A percentile compares a stretch with the other conserved stretches of the same genome.
Conservation (phyloP, 2,329 filamentous ascomycete species). For the Fusarium pseudocircinatum region DNA sequence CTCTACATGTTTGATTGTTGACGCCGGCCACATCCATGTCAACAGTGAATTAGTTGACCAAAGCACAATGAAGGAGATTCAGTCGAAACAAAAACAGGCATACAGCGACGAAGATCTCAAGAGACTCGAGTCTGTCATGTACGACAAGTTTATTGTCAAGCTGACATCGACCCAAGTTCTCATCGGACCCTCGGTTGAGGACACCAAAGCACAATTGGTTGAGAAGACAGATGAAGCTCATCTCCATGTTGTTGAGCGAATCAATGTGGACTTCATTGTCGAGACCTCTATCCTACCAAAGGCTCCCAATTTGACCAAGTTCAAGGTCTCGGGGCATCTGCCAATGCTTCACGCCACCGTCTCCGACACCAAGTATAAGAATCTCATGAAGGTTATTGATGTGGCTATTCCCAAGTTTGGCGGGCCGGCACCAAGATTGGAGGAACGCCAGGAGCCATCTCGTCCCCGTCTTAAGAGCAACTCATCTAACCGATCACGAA, state of each 20-base stretch:
- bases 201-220: slow-evolving; percentile 83
- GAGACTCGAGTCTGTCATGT: slow-evolving; percentile 91
- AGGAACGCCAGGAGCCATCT: slow-evolving; percentile 38
- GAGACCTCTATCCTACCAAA: slow-evolving; percentile 98
- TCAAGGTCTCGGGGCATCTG: slow-evolving; percentile 89
- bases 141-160: slow-evolving; percentile 95
- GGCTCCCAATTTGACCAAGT: slow-evolving; percentile 89
- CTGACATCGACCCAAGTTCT: slow-evolving; percentile 94
- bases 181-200: slow-evolving; percentile 91
- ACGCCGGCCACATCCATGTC: slow-evolving; percentile 95
- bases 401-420: slow-evolving; percentile 89
- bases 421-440: slow-evolving; percentile 47
- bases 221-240: slow-evolving; percentile 73
- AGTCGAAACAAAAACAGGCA: slow-evolving; percentile 86
- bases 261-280: slow-evolving; percentile 97
- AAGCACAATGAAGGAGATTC: slow-evolving; percentile 86
- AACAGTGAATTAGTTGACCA: slow-evolving; percentile 94
- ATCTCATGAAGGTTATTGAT: slow-evolving; percentile 93
- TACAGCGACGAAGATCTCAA: slow-evolving; percentile 92
- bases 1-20: slow-evolving; percentile 90
- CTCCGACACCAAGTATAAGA: slow-evolving; percentile 97
- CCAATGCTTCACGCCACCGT: slow-evolving; percentile 91
- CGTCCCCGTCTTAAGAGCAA: slow-evolving; percentile 59
- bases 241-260: slow-evolving; percentile 92
- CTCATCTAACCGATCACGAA: slow-evolving; percentile 57